phyloP scores from a whole-genome alignment of 257 asterid species.

The Petunia secreta region DNA sequence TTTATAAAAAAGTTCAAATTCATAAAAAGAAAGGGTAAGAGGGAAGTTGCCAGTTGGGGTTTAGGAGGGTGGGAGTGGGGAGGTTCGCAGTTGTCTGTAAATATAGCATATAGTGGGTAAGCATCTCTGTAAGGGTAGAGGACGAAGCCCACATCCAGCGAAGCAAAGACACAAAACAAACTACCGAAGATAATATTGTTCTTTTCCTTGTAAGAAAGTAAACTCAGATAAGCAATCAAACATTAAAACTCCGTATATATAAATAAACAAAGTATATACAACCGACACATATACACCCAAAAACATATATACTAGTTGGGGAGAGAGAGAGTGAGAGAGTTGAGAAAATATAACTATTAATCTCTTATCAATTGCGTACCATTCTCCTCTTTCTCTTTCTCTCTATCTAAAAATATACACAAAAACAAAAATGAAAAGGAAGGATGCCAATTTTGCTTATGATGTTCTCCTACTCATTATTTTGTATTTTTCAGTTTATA shows the following conservation, averaged over 20 bases:
- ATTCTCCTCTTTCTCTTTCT: slow-evolving; percentile 6
- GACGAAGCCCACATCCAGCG: slow-evolving; percentile 61
- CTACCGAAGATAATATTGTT: slow-evolving; percentile 39
- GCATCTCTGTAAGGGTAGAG: slow-evolving; percentile 62
- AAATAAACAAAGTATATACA: background rate
- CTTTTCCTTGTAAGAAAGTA: slow-evolving; percentile 27
- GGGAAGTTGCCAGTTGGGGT: background rate
- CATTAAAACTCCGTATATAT: slow-evolving; percentile 26
- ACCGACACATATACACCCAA: slow-evolving; percentile 10
- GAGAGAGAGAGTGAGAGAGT: slow-evolving; percentile 24
- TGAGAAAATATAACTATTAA: background rate
- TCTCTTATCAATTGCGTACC: no score
- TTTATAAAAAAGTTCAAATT: no score
- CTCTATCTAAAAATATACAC: no score
- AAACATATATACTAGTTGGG: slow-evolving; percentile 28
- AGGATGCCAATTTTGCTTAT: slow-evolving; percentile 50
- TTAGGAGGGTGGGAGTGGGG: background rate
- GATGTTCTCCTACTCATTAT: slow-evolving; percentile 55
- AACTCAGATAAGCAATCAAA: slow-evolving; percentile 43
- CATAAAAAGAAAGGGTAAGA: background rate
- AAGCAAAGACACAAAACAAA: slow-evolving; percentile 54
- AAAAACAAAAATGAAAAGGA: slow-evolving; percentile 9
- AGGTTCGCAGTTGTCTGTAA: slow-evolving; percentile 39
- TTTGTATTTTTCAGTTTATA: slow-evolving; percentile 6
- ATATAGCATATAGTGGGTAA: slow-evolving; percentile 50